Base-by-base conservation (phyloP, 495 filamentous ascomycete species). In the Hapsidospora chrysogenum region DNA sequence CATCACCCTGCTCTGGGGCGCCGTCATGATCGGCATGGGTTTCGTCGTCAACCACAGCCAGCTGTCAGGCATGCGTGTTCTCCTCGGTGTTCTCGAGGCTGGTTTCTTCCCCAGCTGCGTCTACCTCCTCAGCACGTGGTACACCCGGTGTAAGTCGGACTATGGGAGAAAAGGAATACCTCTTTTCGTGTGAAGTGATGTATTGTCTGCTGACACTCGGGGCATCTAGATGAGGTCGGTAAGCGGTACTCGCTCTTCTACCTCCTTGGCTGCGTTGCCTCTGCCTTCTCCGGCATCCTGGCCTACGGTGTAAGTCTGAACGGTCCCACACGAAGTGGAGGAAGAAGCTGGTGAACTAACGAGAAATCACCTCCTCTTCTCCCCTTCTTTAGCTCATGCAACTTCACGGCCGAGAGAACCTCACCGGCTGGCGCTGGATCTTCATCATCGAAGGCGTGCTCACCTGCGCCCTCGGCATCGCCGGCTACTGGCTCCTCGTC, bases 241-340 rank as follows among this genome's bases (percentile, higher is more conserved):
- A 76, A 74, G 46, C 64, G 76, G 4, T 74, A 74, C 48, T 66
- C 71, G 1, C 39, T 66, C 29, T 80, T 80, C 48, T 79, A 77
- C 44, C 55, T 78, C 17, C 61, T 77, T 33, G 73, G 74, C 29
- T 72, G 61, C 29, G 56, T 75, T 1, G 74, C 76, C 8, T 66
- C 68, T 13, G 75, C 67, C 0, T 64, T 74, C 44, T 52, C 63
- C 0, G 74, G 75, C 43, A 76, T 80, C 33, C 48, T 80, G 8
- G 73, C 76, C 9, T 78, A 66, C 33, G 75, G 74, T 5, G 51
- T 56, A 38, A 41, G 51, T 21, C 29, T 2, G n/a, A n/a, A n/a
- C n/a, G n/a, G n/a, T n/a, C n/a, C 16, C 10, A 20, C 13, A 27
- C 37, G 30, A 27, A 13, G 2, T 10, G 27, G n/a, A n/a, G n/a